Evolutionary conservation across 2,329 filamentous ascomycete species (phyloP), one percentile per base, ranked within the genome.

Genomic region (Neopestalotiopsis clavispora): DNA sequence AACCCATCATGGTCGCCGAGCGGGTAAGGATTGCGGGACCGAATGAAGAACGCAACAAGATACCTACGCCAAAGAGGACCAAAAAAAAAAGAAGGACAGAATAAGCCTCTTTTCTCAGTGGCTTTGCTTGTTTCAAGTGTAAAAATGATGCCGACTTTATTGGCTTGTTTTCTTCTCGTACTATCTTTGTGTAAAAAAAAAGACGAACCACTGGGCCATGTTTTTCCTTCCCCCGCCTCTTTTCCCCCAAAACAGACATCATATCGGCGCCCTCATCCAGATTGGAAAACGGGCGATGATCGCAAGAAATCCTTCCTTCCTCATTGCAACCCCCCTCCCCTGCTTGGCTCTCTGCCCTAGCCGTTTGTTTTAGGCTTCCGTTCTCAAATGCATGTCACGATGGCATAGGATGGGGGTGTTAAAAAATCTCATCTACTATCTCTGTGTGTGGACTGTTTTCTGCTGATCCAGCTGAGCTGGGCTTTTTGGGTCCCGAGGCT

Each of bases 101-200:
- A 52, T 23, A 23, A 28, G 20, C 17, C 45, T 52, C 45, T 52
- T 23, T 52, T 52, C 20, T 49, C 17, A 52, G 45, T 52, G 59
- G 32, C 59, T 62, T 62, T 34, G 30, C 59, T 34, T 38, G 59
- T 62, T 62, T 62, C 59, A 20, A 62, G 14, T 38, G 59, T n/a
- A 62, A 34, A 20, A 28, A 59, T 58, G 20, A 30, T 59, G 30
- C 57, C 4, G 28, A 14, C 17, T 56, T 17, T 14, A 23, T 38
- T 38, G 34, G 34, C 6, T 38, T 38, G 6, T 38, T 38, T 10
- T 23, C 6, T 52, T 20, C 45, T 14, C n/a, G 17, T 59, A 30
- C 20, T 59, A 59, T 23, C 57, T 59, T 17, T 52, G 45, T 20
- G 23, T 28, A 28, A 28, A 28, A 28, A n/a, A 23, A 28, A 28